Evolutionary conservation across 2,329 filamentous ascomycete genomes (phyloP), one percentile per base, ranked within the genome.

Genomic region (Diaporthe sp.): DNA sequence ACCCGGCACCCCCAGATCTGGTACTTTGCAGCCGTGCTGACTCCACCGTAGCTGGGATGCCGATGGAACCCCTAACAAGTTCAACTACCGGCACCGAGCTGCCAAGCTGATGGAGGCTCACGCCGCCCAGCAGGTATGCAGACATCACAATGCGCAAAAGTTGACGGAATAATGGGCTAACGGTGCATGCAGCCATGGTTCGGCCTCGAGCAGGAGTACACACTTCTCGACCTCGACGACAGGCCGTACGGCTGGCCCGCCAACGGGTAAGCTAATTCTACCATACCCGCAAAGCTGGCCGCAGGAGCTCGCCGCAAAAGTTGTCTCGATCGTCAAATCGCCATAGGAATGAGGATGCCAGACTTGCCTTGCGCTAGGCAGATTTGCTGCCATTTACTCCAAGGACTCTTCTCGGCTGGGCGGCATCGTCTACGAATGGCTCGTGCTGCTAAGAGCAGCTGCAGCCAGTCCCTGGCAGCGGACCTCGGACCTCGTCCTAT

Each of bases 161-260:
- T 15, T 22, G 6, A 49, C 17, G 25, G 10, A 15, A n/a, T 34
- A 1, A n/a, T 4, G 10, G 28, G 28, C 62, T 67, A 67, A 67
- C 12, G 28, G 10, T 37, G 2, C 44, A 6, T 25, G 28, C 28
- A 67, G 84, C 96, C 97, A 83, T 98, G 96, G 97, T 99, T 98
- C 87, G 97, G 96, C 98, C 85, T 96, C 98, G 86, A 96, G 85
- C 96, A 98, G 85, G 96, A 98, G 87, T 98, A 98, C 91, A 98
- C 95, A 77, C 93, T 97, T 61, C 93, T 98, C 80, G 96, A 96
- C 83, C 87, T 92, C 80, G 91, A 93, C 80, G 94, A 95, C 86
- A 94, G 95, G 87, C 97, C 97, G 73, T 98, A 95, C 83, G 97
- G 97, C 88, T 97, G 95, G 94, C 65, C 65, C 31, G 12, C 65